phyloP scores from a whole-genome alignment of 768 basidiomycete species.

The Boletus patriciae region DNA sequence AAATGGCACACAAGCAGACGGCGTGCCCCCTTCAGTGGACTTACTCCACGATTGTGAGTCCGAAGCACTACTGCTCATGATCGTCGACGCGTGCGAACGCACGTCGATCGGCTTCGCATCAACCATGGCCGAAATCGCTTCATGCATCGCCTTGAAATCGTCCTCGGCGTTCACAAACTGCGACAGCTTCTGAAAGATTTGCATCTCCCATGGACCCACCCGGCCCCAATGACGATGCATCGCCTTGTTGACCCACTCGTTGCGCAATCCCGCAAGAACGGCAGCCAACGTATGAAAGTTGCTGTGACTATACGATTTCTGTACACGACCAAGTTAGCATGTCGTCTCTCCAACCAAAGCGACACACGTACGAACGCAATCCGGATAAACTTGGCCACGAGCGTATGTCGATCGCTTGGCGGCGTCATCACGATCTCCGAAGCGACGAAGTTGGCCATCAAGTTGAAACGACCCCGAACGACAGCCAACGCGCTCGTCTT shows the following conservation, averaged over 20 bases:
- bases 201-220: constrained; percentile 66
- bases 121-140: constrained; percentile 59
- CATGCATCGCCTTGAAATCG: constrained; percentile 75
- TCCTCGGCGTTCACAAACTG: constrained; percentile 59
- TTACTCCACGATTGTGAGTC: constrained; percentile 38
- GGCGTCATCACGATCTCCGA: constrained; percentile 80
- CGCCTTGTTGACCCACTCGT: constrained; percentile 63
- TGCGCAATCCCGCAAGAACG: constrained; percentile 73
- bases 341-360: background rate
- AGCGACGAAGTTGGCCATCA: constrained; percentile 76
- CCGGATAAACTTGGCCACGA: constrained; percentile 80
- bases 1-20: constrained; percentile 75
- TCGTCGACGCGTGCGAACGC: constrained; percentile 53
- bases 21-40: constrained; percentile 44
- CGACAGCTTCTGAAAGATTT: constrained; percentile 72
- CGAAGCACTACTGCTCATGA: constrained; percentile 48
- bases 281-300: constrained; percentile 81
- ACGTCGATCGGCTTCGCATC: constrained; percentile 63
- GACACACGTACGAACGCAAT: constrained; percentile 70
- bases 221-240: constrained; percentile 69
- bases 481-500: constrained; percentile 73
- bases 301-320: constrained; percentile 80
- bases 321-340: constrained; percentile 2
- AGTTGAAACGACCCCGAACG: constrained; percentile 79
- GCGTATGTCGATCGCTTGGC: constrained; percentile 57